phyloP scores from a whole-genome alignment of 1,139 yeast genomes.

The Chernovozyma sophiae-reginae region DNA sequence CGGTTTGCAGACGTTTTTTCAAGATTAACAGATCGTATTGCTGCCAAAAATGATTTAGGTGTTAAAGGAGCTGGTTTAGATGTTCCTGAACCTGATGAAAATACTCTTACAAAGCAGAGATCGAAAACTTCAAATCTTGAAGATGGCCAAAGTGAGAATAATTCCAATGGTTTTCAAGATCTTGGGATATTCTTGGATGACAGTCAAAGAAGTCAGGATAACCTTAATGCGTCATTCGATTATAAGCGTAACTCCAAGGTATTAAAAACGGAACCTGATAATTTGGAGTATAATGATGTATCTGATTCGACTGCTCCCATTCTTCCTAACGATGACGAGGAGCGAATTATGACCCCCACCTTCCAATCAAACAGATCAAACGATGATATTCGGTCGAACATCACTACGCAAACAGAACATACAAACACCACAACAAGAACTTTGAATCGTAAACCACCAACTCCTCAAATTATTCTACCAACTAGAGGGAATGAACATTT shows the following conservation, averaged over 20 bases:
- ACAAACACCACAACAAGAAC: background rate
- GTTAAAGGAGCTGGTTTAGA: background rate
- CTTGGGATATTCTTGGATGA: slow-evolving; percentile 2
- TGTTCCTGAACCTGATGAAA: background rate
- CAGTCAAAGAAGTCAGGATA: background rate
- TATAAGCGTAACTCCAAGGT: background rate
- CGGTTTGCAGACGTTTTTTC: slow-evolving; percentile 28
- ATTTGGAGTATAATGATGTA: too few species aligned
- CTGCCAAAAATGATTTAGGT: slow-evolving; percentile 16
- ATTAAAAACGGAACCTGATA: background rate
- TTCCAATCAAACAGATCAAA: background rate
- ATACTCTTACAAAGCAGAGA: background rate
- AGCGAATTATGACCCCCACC: background rate
- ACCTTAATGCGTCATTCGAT: background rate
- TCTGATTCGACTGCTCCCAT: background rate
- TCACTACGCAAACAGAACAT: background rate
- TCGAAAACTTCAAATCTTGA: background rate
- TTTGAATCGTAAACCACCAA: background rate
- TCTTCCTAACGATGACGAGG: too few species aligned
- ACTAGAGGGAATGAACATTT: slow-evolving; percentile 5
- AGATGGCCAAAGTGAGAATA: background rate
- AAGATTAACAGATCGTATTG: slow-evolving; percentile 40
- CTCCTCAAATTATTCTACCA: background rate
- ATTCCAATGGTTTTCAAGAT: background rate
- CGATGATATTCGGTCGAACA: background rate